Base-by-base conservation (phyloP, 2,329 filamentous ascomycete genomes). In the Botryosphaeria dothidea region DNA sequence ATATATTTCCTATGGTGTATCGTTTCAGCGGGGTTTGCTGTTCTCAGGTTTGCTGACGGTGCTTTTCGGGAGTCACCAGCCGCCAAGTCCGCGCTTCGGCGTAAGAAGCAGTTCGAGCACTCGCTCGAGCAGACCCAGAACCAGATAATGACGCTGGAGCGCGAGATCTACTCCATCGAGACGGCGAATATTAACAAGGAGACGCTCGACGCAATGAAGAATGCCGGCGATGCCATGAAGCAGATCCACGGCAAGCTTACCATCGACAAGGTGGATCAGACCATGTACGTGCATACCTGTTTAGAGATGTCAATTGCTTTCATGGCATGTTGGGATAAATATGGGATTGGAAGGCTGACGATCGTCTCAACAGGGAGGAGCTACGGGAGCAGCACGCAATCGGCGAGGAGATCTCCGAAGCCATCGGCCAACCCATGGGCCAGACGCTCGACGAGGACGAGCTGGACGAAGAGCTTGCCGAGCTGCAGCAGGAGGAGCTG, bases 181-280 rank as follows among this genome's bases (percentile, higher is more conserved):
- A 92, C 93, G 54, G 95, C 95, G 67, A 99, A 98, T 78, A 97
- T 99, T 83, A 99, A 99, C 84, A 90, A 94, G 81, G 93, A 97
- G 84, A 99, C 95, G 13, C 84, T 98, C 69, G 87, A 90, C 70
- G 94, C 93, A 7, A 97, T 99, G 93, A 62, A 96, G 86, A 90
- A 90, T 75, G 94, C 95, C 11, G 89, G 92, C 69, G 83, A 88
- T 67, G 95, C 94, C 38, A 98, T 99, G 93, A 90, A 93, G 82
- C 84, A 90, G 69, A 99, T 99, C 72, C 93, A 98, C 77, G 90
- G 89, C 72, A 91, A 91, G 69, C 87, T 98, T 69, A 97, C 92
- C 56, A 91, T 95, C 68, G 93, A 97, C 72, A 95, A 96, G 81
- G 94, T 99, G 68, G 94, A 98, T 78, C 86, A 92, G 78, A 94